Evolutionary conservation across 2,329 filamentous ascomycete species (phyloP), one percentile per base, ranked within the genome.

Genomic region (Mycogone perniciosa): DNA sequence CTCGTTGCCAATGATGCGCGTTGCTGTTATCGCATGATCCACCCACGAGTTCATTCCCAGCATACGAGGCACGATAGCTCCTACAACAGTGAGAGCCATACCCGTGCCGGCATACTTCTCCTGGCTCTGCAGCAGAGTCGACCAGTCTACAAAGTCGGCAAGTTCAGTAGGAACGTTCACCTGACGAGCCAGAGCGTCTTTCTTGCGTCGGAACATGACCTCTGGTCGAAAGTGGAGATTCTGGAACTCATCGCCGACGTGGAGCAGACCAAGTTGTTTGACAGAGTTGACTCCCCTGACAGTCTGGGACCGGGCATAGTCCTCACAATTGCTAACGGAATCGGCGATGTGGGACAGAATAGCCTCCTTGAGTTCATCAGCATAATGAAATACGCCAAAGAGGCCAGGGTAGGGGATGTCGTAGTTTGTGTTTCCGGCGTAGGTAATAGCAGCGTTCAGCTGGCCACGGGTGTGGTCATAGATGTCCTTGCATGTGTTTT

Each of bases 21-120:
- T 84, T 6, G 86, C 88, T 55, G 86, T 88, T 47, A 96, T 69
- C 2, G 88, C 86, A 56, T 92, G 88, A 65, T 97, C 92, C 59
- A 96, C 74, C 90, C 92, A 97, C 46, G 87, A 85, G 59, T 87
- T 83, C 55, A 90, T 87, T 53, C 91, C 89, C 37, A 99, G 74
- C 62, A 93, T 77, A 44, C 89, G 81, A 44, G 86, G 82, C 51
- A 92, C 89, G 4, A 97, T 76, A 2, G 95, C 89, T 51, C 89
- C 91, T 7, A 88, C 88, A 34, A 96, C 80, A 1, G 93, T 99
- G 63, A 99, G 77, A 5, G 92, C 93, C 86, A 99, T 91, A 56
- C 93, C 88, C 3, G 91, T 95, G 37, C 92, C 89, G 5, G 92
- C 91, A 50, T 95, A 78, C 76, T 97, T 99, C 70, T 99, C 93